Conservation (phyloP, 2,329 filamentous ascomycete genomes). For the Phoma herbarum region DNA sequence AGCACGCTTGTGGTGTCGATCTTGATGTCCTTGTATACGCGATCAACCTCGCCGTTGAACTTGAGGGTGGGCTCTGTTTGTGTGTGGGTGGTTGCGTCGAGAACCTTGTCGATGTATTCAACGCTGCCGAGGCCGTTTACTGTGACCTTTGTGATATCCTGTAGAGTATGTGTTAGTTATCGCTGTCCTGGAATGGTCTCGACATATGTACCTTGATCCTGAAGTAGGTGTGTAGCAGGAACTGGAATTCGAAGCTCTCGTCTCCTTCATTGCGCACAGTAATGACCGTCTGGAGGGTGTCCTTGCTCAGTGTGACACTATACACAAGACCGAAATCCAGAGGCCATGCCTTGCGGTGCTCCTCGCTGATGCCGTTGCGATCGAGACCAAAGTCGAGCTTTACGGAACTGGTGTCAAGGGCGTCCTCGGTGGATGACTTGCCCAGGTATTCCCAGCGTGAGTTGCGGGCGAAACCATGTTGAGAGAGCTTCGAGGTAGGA, state of each 20-base stretch:
- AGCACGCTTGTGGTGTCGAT: constrained; percentile 70
- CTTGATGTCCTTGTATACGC: constrained; percentile 77
- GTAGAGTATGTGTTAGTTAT: background rate
- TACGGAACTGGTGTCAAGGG: constrained; percentile 64
- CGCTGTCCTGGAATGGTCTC: too few species aligned
- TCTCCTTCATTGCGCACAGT: constrained; percentile 89
- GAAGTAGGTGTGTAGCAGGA: constrained; percentile 91
- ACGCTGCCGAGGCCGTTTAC: constrained; percentile 80
- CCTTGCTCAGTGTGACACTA: constrained; percentile 82
- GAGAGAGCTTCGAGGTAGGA: constrained; percentile 80
- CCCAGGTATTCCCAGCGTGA: constrained; percentile 94
- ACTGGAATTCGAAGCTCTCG: constrained; percentile 87
- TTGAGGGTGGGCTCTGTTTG: constrained; percentile 71
- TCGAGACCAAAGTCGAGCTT: constrained; percentile 97
- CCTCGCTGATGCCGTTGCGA: constrained; percentile 72
- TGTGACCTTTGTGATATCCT: constrained; percentile 81
- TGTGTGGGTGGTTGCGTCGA: constrained; percentile 68
- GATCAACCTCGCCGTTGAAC: constrained; percentile 83
- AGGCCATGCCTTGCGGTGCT: constrained; percentile 78
- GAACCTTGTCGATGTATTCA: constrained; percentile 84
- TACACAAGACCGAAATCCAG: constrained; percentile 91
- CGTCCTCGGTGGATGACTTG: constrained; percentile 76
- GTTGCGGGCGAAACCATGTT: constrained; percentile 94
- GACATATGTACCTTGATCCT: constrained; percentile 71
- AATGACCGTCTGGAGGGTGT: constrained; percentile 79